Evolutionary conservation across 768 basidiomycete genomes (phyloP), one percentile per base, ranked within the genome.

Genomic region (Auricularia sp.): DNA sequence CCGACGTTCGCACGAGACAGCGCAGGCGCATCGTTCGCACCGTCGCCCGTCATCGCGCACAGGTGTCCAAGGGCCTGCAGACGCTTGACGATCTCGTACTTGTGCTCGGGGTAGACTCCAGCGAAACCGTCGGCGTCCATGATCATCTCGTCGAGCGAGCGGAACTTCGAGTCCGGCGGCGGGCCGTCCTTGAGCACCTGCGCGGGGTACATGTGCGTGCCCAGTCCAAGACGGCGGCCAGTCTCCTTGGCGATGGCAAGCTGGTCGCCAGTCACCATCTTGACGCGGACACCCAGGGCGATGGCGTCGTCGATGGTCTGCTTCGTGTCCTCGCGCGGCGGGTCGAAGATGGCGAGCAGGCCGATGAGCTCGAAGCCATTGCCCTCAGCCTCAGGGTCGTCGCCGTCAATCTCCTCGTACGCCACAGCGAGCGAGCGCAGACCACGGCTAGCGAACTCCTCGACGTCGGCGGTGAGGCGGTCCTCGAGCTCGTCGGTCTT

Each of bases 251-350:
- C 96, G 71, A 98, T 98, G 69, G 96, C 96, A 74, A 98, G 92
- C 81, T 98, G 96, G 76, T 98, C 96, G 82, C 96, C 96, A n/a
- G 96, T 98, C 67, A 98, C 96, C 96, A 98, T 98, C 89, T 98
- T 98, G 76, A 98, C 95, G 75, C 88, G 90, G 71, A 98, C 94
- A 77, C 96, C 96, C 74, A 98, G 92, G 65, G 88, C 88, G 65
- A 94, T 81, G 63, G 96, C 95, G 75, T 98, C 94, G 72, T 98
- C 95, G 73, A 98, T 98, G 21, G 96, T 98, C 79, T 97, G 92
- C 81, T 98, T 97, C 77, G 96, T 98, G 74, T 98, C 96, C 1
- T 90, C 90, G 77, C 96, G 94, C 68, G 96, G 96, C 67, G 95
- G 95, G 74, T 98, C 95, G 78, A 92, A 98, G 81, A 98, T 98